Evolutionary conservation across 2,329 filamentous ascomycete genomes (phyloP).

Genomic region (Metarhizium brunneum): DNA sequence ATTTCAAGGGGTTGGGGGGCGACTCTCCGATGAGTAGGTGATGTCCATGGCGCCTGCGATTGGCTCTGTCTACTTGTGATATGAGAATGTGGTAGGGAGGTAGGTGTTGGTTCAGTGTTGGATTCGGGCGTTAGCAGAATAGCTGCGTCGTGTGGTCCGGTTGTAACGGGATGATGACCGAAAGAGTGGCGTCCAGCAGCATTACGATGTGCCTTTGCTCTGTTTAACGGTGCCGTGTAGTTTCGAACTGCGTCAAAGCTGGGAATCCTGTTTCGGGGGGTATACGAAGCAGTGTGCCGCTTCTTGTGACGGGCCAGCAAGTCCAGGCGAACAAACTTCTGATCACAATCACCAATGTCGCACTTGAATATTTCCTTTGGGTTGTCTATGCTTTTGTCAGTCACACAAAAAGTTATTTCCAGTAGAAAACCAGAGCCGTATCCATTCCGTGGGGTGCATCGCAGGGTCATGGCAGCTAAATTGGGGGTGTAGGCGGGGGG

Average conservation of each 20-base stretch:
- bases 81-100: constrained; percentile 14
- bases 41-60: constrained; percentile 14
- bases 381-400: constrained; percentile 43
- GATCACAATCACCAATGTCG: constrained; percentile 64
- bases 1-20: constrained; percentile 21
- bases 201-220: not conserved
- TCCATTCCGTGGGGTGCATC: not conserved
- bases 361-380: constrained; percentile 74
- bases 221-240: constrained; percentile 1
- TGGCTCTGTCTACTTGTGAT: not conserved
- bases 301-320: constrained; percentile 61
- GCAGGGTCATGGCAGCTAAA: constrained; percentile 7
- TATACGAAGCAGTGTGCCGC: constrained; percentile 49
- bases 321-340: constrained; percentile 71
- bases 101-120: constrained; percentile 17
- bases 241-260: constrained; percentile 33
- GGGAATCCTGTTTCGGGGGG: constrained; percentile 39
- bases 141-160: constrained; percentile 34
- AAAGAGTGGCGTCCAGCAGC: not conserved
- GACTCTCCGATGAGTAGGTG: constrained; percentile 25
- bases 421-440: not conserved
- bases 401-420: too few relatives aligned
- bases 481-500: constrained; percentile 1
- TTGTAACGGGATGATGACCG: constrained; percentile 11
- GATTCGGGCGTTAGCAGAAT: constrained; percentile 35